These are phyloP conservation scores for Plasmodium fragile DNA, from an alignment of 169 alveolate species.

Conservation along the genomic window DNA sequence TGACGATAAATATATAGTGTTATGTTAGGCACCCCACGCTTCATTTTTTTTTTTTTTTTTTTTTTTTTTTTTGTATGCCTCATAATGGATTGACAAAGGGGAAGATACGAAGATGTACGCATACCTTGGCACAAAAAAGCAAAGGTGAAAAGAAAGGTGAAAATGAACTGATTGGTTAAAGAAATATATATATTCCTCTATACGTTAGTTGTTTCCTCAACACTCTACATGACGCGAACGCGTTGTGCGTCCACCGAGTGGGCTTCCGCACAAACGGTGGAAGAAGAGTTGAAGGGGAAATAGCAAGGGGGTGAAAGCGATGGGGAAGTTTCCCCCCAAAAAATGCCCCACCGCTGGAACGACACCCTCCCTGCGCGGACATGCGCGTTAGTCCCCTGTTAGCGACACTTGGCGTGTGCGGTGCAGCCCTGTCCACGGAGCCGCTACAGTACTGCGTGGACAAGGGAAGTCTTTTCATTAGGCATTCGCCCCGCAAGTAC, in stretches of 20 bases:
- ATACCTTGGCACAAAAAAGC: background rate
- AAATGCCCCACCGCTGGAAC: background rate
- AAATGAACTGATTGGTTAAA: background rate
- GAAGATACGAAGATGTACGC: background rate
- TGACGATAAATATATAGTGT: background rate
- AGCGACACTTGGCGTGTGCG: slow-evolving; percentile 4
- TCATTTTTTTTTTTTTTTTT: background rate
- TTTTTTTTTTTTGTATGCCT: background rate
- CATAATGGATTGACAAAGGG: background rate
- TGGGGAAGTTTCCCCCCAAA: background rate
- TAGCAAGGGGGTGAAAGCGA: background rate
- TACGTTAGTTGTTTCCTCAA: background rate
- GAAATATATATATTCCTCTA: background rate
- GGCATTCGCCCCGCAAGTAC: background rate
- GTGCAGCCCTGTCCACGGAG: background rate
- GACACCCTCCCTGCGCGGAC: background rate
- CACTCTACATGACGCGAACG: background rate
- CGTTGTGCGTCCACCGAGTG: background rate
- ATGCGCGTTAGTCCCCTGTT: slow-evolving; percentile 13
- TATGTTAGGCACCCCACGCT: background rate
- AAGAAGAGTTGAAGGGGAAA: background rate
- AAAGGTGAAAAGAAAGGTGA: background rate
- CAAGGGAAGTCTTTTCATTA: background rate
- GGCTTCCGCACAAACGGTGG: background rate
- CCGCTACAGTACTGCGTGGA: background rate